Evolutionary conservation across 2,329 filamentous ascomycete genomes (phyloP).

Genomic region (Phoma sp.): DNA sequence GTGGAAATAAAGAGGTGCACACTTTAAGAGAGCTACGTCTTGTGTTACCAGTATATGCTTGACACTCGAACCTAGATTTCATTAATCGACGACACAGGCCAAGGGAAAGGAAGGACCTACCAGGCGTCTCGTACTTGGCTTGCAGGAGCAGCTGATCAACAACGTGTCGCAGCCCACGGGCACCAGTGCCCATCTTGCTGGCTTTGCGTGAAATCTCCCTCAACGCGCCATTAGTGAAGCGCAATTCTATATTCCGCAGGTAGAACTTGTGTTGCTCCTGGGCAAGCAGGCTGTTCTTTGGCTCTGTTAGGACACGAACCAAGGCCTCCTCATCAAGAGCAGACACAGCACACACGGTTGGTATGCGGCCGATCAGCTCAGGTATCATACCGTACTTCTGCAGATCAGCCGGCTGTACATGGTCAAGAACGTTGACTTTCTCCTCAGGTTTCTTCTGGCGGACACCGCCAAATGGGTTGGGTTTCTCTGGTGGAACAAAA

Average conservation of each 20-base stretch:
- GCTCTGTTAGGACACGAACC: constrained; percentile 88
- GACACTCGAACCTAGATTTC: constrained; percentile 45
- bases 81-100: constrained; percentile 11
- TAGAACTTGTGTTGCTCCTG: constrained; percentile 91
- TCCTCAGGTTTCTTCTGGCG: constrained; percentile 28
- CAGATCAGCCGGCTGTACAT: constrained; percentile 76
- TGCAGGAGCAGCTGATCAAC: constrained; percentile 54
- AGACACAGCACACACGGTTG: constrained; percentile 84
- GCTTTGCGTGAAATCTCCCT: constrained; percentile 78
- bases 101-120: constrained; percentile 25
- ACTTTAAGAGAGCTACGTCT: constrained; percentile 52
- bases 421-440: constrained; percentile 66
- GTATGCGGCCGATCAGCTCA: constrained; percentile 93
- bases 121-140: constrained; percentile 57
- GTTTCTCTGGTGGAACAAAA: constrained; percentile 49
- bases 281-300: constrained; percentile 82
- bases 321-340: constrained; percentile 72
- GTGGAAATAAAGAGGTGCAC: constrained; percentile 51
- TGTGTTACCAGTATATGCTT: constrained; percentile 56
- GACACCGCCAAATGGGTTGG: constrained; percentile 29
- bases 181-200: constrained; percentile 73
- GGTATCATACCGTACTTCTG: constrained; percentile 91
- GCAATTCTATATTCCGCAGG: constrained; percentile 75
- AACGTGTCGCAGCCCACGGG: constrained; percentile 55
- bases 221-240: constrained; percentile 83